Conservation (phyloP, 2,329 filamentous ascomycete genomes). For the Claviceps digitariae region DNA sequence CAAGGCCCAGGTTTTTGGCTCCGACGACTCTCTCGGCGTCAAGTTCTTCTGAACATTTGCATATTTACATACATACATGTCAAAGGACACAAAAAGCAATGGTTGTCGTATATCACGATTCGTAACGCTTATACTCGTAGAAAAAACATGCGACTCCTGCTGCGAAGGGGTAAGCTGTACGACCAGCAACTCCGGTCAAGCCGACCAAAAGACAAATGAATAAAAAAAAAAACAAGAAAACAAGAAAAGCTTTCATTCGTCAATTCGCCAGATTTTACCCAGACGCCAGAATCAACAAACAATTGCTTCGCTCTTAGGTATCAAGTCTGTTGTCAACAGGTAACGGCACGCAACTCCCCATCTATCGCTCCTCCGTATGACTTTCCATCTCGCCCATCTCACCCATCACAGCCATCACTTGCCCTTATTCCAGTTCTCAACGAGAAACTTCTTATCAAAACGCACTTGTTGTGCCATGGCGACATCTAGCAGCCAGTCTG, state of each 20-base stretch:
- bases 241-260: background rate
- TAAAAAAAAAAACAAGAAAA: background rate
- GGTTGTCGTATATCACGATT: background rate
- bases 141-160: background rate
- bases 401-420: slow-evolving; percentile 4
- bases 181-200: background rate
- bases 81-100: background rate
- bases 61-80: background rate
- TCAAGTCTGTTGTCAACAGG: no score
- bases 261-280: background rate
- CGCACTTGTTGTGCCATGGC: slow-evolving; percentile 75
- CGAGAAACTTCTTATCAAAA: slow-evolving; percentile 51
- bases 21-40: slow-evolving; percentile 76
- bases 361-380: no score
- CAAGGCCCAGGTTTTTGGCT: slow-evolving; percentile 86
- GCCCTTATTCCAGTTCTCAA: slow-evolving; percentile 27
- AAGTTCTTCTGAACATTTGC: slow-evolving; percentile 80
- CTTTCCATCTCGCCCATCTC: no score
- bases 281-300: slow-evolving; percentile 8
- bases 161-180: background rate
- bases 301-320: slow-evolving; percentile 4
- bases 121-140: background rate
- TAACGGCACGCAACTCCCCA: background rate
- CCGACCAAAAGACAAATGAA: background rate
- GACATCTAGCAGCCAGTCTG: slow-evolving; percentile 82